These are phyloP conservation scores for Chlorella sp. DNA, from an alignment of 139 green algal species.

Conservation along the genomic window DNA sequence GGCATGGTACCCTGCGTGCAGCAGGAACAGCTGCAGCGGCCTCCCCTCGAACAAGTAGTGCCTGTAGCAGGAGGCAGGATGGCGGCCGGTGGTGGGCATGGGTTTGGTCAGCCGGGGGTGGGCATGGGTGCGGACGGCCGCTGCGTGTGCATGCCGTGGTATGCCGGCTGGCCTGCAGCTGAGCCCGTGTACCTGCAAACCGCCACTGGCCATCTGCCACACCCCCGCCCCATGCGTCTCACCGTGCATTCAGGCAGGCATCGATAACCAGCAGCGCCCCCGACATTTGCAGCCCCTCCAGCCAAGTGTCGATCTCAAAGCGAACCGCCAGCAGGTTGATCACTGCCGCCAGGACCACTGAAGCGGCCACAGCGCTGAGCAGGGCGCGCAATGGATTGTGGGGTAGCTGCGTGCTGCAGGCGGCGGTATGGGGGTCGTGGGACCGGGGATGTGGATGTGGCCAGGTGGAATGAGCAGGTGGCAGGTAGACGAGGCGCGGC, in stretches of 20 bases:
- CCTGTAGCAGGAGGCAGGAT: neutral
- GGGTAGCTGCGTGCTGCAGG: neutral
- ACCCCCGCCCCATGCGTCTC: too few relatives aligned
- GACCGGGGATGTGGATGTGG: too few relatives aligned
- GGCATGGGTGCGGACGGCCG: neutral
- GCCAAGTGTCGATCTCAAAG: constrained; percentile 1
- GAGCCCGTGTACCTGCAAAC: neutral
- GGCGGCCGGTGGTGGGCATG: too few relatives aligned
- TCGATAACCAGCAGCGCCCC: neutral
- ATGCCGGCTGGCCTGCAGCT: neutral
- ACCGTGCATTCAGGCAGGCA: constrained; percentile 8
- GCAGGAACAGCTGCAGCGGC: constrained; percentile 8
- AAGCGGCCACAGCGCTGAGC: neutral
- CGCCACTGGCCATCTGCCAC: neutral
- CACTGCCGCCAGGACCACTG: neutral
- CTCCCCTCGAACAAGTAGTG: constrained; percentile 27
- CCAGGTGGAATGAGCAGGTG: neutral
- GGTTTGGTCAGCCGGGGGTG: neutral
- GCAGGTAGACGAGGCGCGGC: too few relatives aligned
- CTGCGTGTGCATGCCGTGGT: neutral
- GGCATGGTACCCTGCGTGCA: constrained; percentile 18
- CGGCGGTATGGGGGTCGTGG: neutral
- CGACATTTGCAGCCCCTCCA: neutral
- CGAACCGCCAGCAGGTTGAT: neutral
- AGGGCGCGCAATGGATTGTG: neutral